Evolutionary conservation across 2,329 filamentous ascomycete genomes (phyloP), one percentile per base, ranked within the genome.

Genomic region (Fragosphaeria purpurea): DNA sequence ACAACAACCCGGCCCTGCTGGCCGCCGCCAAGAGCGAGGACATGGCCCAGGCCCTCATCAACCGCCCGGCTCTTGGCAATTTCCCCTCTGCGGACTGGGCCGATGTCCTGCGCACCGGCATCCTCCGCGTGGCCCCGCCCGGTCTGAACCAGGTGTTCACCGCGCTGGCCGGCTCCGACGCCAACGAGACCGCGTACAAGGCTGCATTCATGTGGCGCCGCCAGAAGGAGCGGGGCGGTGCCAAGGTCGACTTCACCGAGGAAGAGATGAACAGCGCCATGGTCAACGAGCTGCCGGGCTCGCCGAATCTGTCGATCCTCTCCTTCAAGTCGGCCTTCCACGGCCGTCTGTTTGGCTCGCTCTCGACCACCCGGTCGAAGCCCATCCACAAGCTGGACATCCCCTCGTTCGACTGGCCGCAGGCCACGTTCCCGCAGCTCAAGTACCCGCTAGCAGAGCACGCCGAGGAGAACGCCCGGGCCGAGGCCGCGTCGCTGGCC

Each of bases 311-410:
- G 60, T 90, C 86, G 49, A 95, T 95, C 65, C 72, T 95, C 61
- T 91, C 86, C 51, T 95, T 95, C 81, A 87, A 83, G 70, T 82
- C 83, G 39, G 87, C 76, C 55, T 95, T 95, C 77, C 89, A 95
- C 72, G 89, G 89, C 58, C 88, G 89, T 57, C 80, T 95, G 44
- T 95, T 95, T 61, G 89, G 88, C 62, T 85, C 80, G 52, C 77
- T 95, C 50, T 91, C 86, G 55, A 95, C 88, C 51, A 95, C 89
- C 11, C 85, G 89, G 64, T 90, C 85, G 68, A 95, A 95, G 77
- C 80, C 89, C 44, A 90, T 95, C 66, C 89, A 95, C 76, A 95
- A 95, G 73, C 74, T 95, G 60, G 89, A 95, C 65, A 95, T 95
- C 60, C 89, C 89, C 31, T 87, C 89, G 62, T 95, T 95, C 62